Conservation (phyloP, 768 basidiomycete genomes). For the Tylopilus vinaceipallidus region DNA sequence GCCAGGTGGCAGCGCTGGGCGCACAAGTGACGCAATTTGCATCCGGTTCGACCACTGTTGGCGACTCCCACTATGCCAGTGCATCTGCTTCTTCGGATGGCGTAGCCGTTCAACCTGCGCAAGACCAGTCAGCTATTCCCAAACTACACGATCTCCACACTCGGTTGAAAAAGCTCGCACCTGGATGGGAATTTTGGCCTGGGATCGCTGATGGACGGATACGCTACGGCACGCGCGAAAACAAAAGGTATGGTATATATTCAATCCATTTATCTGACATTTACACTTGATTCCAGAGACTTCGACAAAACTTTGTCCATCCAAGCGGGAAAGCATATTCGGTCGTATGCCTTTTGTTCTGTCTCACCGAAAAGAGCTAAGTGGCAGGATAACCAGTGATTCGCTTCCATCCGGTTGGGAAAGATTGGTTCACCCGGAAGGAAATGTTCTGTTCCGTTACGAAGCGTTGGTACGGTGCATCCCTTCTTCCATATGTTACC, state of each 20-base stretch:
- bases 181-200: neutral
- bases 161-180: neutral
- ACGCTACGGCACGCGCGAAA: neutral
- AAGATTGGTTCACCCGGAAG: neutral
- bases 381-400: neutral
- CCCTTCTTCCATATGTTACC: neutral
- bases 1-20: neutral
- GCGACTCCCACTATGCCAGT: too few relatives aligned
- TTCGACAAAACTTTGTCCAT: neutral
- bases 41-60: too few relatives aligned
- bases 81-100: too few relatives aligned
- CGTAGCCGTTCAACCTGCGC: too few relatives aligned
- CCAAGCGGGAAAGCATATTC: neutral
- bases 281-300: neutral
- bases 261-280: neutral
- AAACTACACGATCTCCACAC: neutral
- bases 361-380: too few relatives aligned
- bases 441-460: neutral
- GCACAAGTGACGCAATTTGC: too few relatives aligned
- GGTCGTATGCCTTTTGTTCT: neutral
- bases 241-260: neutral
- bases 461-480: neutral
- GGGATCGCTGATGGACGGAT: neutral
- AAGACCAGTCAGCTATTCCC: neutral
- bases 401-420: neutral